Percentiles rank a stretch among this genome's conserved stretches.
phyloP scores from a whole-genome alignment of 495 filamentous ascomycete species.

The Cladorrhinum samala region DNA sequence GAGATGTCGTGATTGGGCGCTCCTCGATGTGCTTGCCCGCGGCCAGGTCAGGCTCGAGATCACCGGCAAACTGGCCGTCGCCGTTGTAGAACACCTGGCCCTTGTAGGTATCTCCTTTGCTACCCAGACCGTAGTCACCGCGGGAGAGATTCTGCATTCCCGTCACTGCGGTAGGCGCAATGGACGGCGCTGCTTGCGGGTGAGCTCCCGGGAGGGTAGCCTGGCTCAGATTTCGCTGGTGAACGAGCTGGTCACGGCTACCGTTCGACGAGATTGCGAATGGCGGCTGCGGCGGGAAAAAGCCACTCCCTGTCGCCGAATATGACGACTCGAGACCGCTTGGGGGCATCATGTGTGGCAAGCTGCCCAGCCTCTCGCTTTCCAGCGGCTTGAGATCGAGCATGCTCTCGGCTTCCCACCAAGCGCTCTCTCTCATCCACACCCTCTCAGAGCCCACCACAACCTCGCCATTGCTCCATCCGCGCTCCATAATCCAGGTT shows the following conservation, averaged over 20 bases:
- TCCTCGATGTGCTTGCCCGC: constrained; percentile 71
- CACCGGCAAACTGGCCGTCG: constrained; percentile 49
- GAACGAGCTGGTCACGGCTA: constrained; percentile 65
- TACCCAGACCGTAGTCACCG: constrained; percentile 83
- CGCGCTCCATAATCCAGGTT: constrained; percentile 89
- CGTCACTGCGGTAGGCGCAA: constrained; percentile 64
- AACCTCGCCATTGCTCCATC: constrained; percentile 97
- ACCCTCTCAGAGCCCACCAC: constrained; percentile 83
- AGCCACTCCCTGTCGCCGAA: constrained; percentile 58
- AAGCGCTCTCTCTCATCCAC: constrained; percentile 89
- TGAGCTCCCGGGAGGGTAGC: constrained; percentile 36
- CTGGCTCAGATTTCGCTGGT: constrained; percentile 59
- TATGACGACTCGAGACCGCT: constrained; percentile 57
- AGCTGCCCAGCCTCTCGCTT: constrained; percentile 34
- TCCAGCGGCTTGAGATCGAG: constrained; percentile 74
- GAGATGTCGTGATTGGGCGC: constrained; percentile 50
- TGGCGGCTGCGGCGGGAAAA: constrained; percentile 58
- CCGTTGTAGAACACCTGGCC: constrained; percentile 63
- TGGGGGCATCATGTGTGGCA: constrained; percentile 44
- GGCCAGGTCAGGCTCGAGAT: constrained; percentile 68
- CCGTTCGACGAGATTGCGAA: constrained; percentile 56
- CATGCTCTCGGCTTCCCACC: constrained; percentile 98
- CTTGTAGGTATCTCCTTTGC: constrained; percentile 74
- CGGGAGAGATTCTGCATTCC: constrained; percentile 54
- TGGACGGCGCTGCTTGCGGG: constrained; percentile 55